Base-by-base conservation (phyloP, 495 filamentous ascomycete species). In the Penicillium malachiteum region DNA sequence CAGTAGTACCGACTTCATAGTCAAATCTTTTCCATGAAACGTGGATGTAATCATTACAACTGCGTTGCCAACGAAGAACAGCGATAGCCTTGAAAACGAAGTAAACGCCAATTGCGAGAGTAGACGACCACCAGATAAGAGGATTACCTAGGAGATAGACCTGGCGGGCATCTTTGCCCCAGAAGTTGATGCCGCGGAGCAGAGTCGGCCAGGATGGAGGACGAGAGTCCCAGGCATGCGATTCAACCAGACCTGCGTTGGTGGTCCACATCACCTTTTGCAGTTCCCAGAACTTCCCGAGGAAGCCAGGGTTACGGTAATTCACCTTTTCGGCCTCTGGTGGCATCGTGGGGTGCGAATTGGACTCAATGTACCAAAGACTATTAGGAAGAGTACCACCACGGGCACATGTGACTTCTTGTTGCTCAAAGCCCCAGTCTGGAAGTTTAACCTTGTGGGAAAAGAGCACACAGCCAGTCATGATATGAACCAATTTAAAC, bases 251-350 rank as follows among this genome's bases (percentile, higher is more conserved):
- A 31, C 94, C 95, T 33, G 94, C 94, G 66, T 98, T 98, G 12
- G 95, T 97, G 56, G 82, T 89, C 94, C 94, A 98, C 94, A 98
- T 98, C 38, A 98, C 95, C 71, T 91, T 91, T 70, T 98, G 92
- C n/a, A 98, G 78, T 74, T 98, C 94, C 90, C 90, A 96, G 77
- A 98, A 98, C 68, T 97, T 98, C 52, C 92, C 95, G 52, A 97
- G 82, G 80, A 98, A 97, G 12, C 94, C 94, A 16, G 94, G 94
- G 61, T 96, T 87, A 54, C 83, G 81, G 69, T 98, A 98, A 69
- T 97, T 98, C 63, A 96, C 93, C 71, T 87, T 95, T 70, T 97
- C 94, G 18, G 90, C 85, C 58, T 87, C 78, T 35, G 75, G 77
- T 30, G 83, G 82, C 44, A 97, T 80, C 56, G 80, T 78, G 18